Base-by-base conservation (phyloP, 164 flowering plant species). In the Chimonanthus salicifolius region DNA sequence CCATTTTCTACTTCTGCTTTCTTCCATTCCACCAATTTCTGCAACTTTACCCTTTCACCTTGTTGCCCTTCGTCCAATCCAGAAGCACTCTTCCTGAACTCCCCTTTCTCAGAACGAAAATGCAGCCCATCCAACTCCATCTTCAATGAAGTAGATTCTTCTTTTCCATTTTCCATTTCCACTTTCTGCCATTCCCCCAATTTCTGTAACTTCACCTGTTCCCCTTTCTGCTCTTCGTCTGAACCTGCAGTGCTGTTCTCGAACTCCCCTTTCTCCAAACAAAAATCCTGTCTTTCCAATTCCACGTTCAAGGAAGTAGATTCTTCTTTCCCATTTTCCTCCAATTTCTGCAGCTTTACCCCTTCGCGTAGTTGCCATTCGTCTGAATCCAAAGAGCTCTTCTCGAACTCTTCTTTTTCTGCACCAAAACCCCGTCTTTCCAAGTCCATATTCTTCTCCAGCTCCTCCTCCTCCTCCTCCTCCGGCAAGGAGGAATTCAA, bases 391-490 rank as follows among this genome's bases (percentile, higher is more conserved):
- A 51, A 13, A 51, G 7, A 51, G 10, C 58, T 18, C 49, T 66
- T 66, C 47, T 9, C 49, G 11, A 21, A 66, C 7, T 45, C 68
- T 47, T 58, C 62, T 67, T 60, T 78, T 44, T 49, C 63, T 4
- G 49, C 58, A 33, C 64, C 79, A 2, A 70, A 54, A 47, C 73
- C 78, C n/a, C 70, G 80, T 50, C 78, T 79, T 78, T 81, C 86
- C 73, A 79, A 76, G 72, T 83, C 87, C 82, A 77, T 83, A 70
- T 81, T 83, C 85, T 79, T 83, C 82, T 82, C 87, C 33, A 69
- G 75, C 74, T 77, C 80, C 62, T 73, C 62, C 71, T 74, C 79
- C 60, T 4, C 70, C 4, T 33, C 66, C 33, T 44, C 67, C 8
- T 44, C n/a, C 9, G 68, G 5, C 15, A 20, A 5, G 15, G 69